Conservation (phyloP, 495 filamentous ascomycete genomes). For the Achaetomiella virescens region DNA sequence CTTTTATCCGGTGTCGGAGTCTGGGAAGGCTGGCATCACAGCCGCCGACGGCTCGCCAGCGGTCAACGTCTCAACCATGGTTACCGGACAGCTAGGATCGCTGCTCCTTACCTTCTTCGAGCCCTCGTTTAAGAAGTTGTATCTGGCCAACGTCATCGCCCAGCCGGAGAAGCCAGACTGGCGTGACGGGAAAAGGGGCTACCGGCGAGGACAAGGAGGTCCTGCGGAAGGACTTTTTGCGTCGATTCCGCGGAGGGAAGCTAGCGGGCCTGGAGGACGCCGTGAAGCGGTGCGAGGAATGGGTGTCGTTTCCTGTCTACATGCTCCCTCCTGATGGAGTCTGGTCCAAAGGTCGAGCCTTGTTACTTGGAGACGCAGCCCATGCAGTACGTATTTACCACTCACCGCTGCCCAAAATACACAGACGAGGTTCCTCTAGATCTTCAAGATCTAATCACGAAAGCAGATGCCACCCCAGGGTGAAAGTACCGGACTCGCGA, state of each 20-base stretch:
- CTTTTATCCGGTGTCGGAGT: slow-evolving; percentile 21
- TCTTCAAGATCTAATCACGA: not conserved
- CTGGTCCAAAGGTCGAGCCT: slow-evolving; percentile 42
- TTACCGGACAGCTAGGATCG: slow-evolving; percentile 49
- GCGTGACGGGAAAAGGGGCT: slow-evolving; percentile 45
- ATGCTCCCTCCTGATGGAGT: slow-evolving; percentile 44
- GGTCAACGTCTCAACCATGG: slow-evolving; percentile 45
- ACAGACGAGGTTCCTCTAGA: no score
- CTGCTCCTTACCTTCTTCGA: slow-evolving; percentile 49
- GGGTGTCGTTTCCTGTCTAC: slow-evolving; percentile 57
- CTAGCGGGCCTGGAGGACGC: slow-evolving; percentile 47
- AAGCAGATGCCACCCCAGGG: slow-evolving; percentile 54
- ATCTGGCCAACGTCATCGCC: slow-evolving; percentile 49
- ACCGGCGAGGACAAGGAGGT: slow-evolving; percentile 34
- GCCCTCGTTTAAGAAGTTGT: slow-evolving; percentile 40
- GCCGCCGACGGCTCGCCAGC: slow-evolving; percentile 29
- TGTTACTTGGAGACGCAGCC: slow-evolving; percentile 49
- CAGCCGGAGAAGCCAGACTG: slow-evolving; percentile 39
- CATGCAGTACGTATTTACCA: slow-evolving; percentile 55
- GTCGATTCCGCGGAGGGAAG: slow-evolving; percentile 40
- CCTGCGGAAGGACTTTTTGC: slow-evolving; percentile 38
- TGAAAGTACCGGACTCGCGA: slow-evolving; percentile 54
- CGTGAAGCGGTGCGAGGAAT: slow-evolving; percentile 43
- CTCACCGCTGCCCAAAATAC: no score
- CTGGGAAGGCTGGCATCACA: slow-evolving; percentile 28